Percentiles rank a stretch among this genome's conserved stretches.
Evolutionary conservation across 2,329 filamentous ascomycete genomes (phyloP).

Genomic region (Fulvia fulva): DNA sequence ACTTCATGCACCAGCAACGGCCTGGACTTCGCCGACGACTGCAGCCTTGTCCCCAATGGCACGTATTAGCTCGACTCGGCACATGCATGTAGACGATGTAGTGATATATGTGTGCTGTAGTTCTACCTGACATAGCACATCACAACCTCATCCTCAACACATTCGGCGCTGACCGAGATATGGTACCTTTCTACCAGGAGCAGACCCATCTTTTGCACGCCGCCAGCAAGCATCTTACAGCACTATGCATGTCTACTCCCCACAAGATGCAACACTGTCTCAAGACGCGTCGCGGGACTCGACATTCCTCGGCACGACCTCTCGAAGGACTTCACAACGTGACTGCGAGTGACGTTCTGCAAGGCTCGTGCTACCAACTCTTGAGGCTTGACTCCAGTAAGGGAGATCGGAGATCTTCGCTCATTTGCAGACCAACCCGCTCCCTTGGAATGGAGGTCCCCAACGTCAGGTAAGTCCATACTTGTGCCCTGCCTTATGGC

Average conservation of each 20-base stretch:
- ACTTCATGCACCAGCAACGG: neutral
- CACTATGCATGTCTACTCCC: no score
- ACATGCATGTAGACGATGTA: no score
- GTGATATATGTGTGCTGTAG: no score
- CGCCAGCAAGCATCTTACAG: neutral
- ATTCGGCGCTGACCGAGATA: neutral
- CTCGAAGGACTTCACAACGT: slow-evolving; percentile 1
- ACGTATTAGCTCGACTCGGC: neutral
- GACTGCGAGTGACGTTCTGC: slow-evolving; percentile 15
- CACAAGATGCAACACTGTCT: neutral
- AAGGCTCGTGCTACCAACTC: slow-evolving; percentile 13
- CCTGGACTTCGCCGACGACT: no score
- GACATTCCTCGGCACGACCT: slow-evolving; percentile 23
- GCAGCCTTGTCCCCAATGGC: no score
- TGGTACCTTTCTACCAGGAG: neutral
- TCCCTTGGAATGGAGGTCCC: slow-evolving; percentile 26
- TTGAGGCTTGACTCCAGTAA: slow-evolving; percentile 22
- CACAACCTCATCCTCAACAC: neutral
- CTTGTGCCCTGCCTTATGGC: slow-evolving; percentile 15
- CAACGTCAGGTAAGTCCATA: slow-evolving; percentile 7
- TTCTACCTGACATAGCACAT: neutral
- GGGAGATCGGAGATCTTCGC: slow-evolving; percentile 28
- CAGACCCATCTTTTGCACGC: neutral
- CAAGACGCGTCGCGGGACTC: slow-evolving; percentile 9
- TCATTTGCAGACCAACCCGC: slow-evolving; percentile 28